Evolutionary conservation across 2,329 filamentous ascomycete genomes (phyloP).

Genomic region (Nannizziopsis barbatae): DNA sequence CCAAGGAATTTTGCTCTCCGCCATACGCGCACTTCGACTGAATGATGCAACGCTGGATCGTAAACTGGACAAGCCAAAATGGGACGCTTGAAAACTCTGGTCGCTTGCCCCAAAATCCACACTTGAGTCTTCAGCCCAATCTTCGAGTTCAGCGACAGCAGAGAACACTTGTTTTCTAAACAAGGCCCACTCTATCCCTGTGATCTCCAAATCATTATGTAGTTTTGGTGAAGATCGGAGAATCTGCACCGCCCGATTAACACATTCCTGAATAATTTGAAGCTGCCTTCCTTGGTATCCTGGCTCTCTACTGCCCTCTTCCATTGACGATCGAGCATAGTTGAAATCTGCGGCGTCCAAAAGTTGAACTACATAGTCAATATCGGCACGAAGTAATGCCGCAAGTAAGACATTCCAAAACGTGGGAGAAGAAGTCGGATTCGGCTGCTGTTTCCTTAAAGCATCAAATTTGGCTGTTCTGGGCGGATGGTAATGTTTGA

Average conservation of each 20-base stretch:
- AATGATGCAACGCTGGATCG: slow-evolving; percentile 49
- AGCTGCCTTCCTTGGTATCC: slow-evolving; percentile 67
- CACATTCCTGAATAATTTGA: slow-evolving; percentile 63
- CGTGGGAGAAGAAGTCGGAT: slow-evolving; percentile 61
- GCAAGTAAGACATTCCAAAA: slow-evolving; percentile 82
- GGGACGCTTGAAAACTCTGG: slow-evolving; percentile 35
- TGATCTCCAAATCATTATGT: slow-evolving; percentile 66
- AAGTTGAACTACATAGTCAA: slow-evolving; percentile 54
- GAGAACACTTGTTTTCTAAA: slow-evolving; percentile 66
- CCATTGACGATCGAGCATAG: slow-evolving; percentile 53
- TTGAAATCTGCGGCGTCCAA: slow-evolving; percentile 69
- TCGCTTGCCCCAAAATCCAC: slow-evolving; percentile 34
- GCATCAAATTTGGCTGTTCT: slow-evolving; percentile 56
- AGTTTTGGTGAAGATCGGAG: slow-evolving; percentile 63
- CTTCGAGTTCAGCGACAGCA: slow-evolving; percentile 58
- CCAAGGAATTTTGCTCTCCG: slow-evolving; percentile 80
- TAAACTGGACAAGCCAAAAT: slow-evolving; percentile 35
- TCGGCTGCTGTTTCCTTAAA: slow-evolving; percentile 54
- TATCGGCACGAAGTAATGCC: slow-evolving; percentile 62
- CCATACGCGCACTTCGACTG: slow-evolving; percentile 56
- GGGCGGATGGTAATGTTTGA: slow-evolving; percentile 62
- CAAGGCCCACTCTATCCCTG: slow-evolving; percentile 67
- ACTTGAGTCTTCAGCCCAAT: slow-evolving; percentile 66
- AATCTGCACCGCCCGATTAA: slow-evolving; percentile 56
- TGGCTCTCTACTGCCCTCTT: slow-evolving; percentile 51